Percentiles rank a stretch among this genome's conserved stretches.
These are phyloP conservation scores for Sphagnum tenellum DNA, from an alignment of 225 moss, liverwort and hornwort genomes.

Conservation along the genomic window DNA sequence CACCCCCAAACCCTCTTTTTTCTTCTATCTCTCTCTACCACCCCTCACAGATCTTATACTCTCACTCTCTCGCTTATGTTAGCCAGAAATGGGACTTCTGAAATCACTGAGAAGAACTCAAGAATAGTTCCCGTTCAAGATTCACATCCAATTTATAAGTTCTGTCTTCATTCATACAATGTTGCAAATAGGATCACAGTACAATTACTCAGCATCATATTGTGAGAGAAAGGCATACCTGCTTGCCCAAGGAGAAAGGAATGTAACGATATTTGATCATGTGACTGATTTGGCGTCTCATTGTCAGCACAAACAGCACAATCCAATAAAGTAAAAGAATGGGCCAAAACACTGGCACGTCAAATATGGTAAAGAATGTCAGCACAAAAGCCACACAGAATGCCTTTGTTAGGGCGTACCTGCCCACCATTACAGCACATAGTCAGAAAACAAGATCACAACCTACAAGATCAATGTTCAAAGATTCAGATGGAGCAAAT, in stretches of 20 bases:
- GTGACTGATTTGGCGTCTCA: slow-evolving; percentile 99
- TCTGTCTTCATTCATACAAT: too few relatives aligned
- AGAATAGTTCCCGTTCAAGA: neutral
- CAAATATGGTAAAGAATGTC: slow-evolving; percentile 98
- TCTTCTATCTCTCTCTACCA: too few relatives aligned
- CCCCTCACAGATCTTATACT: too few relatives aligned
- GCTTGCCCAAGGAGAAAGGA: slow-evolving; percentile 97
- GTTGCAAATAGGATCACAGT: neutral
- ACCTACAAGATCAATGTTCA: slow-evolving; percentile 2
- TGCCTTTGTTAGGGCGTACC: slow-evolving; percentile 97
- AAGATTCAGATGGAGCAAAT: neutral
- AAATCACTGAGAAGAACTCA: too few relatives aligned
- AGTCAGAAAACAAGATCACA: neutral
- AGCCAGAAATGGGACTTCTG: too few relatives aligned
- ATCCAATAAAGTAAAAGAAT: slow-evolving; percentile 97
- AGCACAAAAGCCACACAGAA: slow-evolving; percentile 87
- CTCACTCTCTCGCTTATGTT: too few relatives aligned
- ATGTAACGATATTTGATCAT: slow-evolving; percentile 99
- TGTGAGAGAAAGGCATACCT: slow-evolving; percentile 35
- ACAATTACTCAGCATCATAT: too few relatives aligned
- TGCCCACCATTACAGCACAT: slow-evolving; percentile 12
- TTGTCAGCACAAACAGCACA: slow-evolving; percentile 91
- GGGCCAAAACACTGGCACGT: slow-evolving; percentile 99
- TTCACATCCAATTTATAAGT: too few relatives aligned
- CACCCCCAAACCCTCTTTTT: too few relatives aligned